phyloP scores from a whole-genome alignment of 257 asterid genomes.

The Ophiorrhiza pumila region DNA sequence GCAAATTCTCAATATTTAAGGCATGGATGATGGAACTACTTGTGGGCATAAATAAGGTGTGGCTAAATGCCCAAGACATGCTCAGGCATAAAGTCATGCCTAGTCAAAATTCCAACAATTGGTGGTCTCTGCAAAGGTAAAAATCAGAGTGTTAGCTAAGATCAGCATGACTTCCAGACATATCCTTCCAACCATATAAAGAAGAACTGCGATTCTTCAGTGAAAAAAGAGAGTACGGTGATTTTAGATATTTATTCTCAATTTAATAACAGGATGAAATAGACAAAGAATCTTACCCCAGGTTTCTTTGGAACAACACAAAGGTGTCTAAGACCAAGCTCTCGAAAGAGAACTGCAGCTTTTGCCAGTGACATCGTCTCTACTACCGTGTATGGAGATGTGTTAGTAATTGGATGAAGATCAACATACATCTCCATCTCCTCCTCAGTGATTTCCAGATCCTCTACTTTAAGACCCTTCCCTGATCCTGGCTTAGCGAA shows the following conservation, averaged over 20 bases:
- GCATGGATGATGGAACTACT: neutral
- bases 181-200: neutral
- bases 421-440: slow-evolving; percentile 95
- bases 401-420: slow-evolving; percentile 82
- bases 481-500: slow-evolving; percentile 93
- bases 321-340: slow-evolving; percentile 87
- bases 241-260: neutral
- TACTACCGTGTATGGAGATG: slow-evolving; percentile 90
- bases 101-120: slow-evolving; percentile 27
- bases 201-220: neutral
- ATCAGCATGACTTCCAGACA: neutral
- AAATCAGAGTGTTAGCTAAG: slow-evolving; percentile 3
- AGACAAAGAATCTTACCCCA: slow-evolving; percentile 44
- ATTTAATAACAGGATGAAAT: neutral
- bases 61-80: slow-evolving; percentile 28
- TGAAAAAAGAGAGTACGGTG: neutral
- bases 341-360: slow-evolving; percentile 83
- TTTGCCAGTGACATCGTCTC: slow-evolving; percentile 97
- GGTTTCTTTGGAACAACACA: slow-evolving; percentile 86
- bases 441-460: slow-evolving; percentile 56
- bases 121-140: slow-evolving; percentile 29
- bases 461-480: slow-evolving; percentile 82
- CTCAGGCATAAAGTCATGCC: slow-evolving; percentile 34
- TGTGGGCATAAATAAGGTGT: slow-evolving; percentile 14
- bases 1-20: neutral